A percentile compares a stretch with the other conserved stretches of the same genome.
These are phyloP conservation scores for Coemansia sp. DNA, from an alignment of 371 early-diverging fungal species.

Conservation along the genomic window DNA sequence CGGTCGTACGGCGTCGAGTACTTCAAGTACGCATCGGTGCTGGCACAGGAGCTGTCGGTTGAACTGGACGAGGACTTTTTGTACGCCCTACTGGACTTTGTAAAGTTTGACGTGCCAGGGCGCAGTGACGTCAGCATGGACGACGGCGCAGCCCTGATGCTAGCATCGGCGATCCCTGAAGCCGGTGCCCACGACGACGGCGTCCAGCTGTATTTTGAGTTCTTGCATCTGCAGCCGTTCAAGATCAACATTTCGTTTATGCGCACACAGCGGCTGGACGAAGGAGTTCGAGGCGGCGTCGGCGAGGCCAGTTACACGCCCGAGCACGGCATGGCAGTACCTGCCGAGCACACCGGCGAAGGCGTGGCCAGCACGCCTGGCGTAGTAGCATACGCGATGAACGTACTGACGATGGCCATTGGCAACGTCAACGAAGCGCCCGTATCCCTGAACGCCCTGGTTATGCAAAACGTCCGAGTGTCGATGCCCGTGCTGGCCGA, in stretches of 20 bases:
- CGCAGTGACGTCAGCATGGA: slow-evolving; percentile 46
- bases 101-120: slow-evolving; percentile 67
- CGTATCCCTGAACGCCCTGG: slow-evolving; percentile 84
- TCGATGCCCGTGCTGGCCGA: slow-evolving; percentile 75
- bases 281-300: background rate
- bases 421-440: slow-evolving; percentile 96
- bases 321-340: slow-evolving; percentile 9
- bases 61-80: slow-evolving; percentile 91
- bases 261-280: slow-evolving; percentile 68
- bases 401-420: slow-evolving; percentile 93
- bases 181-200: slow-evolving; percentile 65
- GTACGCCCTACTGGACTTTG: slow-evolving; percentile 79
- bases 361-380: slow-evolving; percentile 43
- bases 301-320: slow-evolving; percentile 26
- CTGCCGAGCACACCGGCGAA: slow-evolving; percentile 29
- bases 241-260: slow-evolving; percentile 91
- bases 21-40: slow-evolving; percentile 83
- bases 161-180: slow-evolving; percentile 58
- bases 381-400: slow-evolving; percentile 58
- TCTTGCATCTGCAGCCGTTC: slow-evolving; percentile 91
- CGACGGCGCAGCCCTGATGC: slow-evolving; percentile 14
- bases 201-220: slow-evolving; percentile 87
- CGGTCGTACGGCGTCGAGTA: slow-evolving; percentile 84
- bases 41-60: slow-evolving; percentile 89
- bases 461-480: slow-evolving; percentile 84